Percentiles rank a stretch among this genome's conserved stretches.
These are phyloP conservation scores for Calonectria montana DNA, from an alignment of 2,329 filamentous ascomycete genomes.

Conservation along the genomic window DNA sequence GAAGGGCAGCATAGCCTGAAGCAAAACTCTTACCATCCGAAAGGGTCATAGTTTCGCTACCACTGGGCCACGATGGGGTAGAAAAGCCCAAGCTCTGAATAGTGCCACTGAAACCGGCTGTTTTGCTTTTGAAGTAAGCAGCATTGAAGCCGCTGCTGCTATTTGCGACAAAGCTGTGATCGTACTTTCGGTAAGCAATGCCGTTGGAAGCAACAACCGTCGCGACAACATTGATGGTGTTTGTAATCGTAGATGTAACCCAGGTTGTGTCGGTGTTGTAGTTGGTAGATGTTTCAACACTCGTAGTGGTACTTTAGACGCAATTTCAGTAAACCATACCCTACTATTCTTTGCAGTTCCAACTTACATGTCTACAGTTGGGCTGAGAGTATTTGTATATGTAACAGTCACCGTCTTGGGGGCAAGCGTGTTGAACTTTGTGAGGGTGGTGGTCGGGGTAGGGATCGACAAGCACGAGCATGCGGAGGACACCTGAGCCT, in stretches of 20 bases:
- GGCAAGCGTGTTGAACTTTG: background rate
- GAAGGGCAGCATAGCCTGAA: background rate
- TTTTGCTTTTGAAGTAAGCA: background rate
- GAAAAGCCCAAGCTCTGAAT: background rate
- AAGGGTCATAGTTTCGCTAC: background rate
- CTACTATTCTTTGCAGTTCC: background rate
- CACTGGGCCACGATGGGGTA: background rate
- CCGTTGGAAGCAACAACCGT: background rate
- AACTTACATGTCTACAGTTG: background rate
- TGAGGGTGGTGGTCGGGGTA: background rate
- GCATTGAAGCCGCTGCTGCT: background rate
- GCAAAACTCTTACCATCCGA: background rate
- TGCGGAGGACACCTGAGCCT: background rate
- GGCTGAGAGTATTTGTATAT: background rate
- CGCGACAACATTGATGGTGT: background rate
- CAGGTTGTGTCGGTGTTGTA: background rate
- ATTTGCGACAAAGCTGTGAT: background rate
- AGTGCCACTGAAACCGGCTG: background rate
- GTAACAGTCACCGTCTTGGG: background rate
- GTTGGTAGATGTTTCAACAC: background rate
- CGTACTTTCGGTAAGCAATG: background rate
- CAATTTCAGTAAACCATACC: background rate
- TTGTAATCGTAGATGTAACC: background rate
- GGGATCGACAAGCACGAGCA: background rate
- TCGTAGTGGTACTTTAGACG: background rate